Percentiles rank a stretch among this genome's conserved stretches.
Conservation (phyloP, 805 yeast species). For the Kregervanrija fluxuum region DNA sequence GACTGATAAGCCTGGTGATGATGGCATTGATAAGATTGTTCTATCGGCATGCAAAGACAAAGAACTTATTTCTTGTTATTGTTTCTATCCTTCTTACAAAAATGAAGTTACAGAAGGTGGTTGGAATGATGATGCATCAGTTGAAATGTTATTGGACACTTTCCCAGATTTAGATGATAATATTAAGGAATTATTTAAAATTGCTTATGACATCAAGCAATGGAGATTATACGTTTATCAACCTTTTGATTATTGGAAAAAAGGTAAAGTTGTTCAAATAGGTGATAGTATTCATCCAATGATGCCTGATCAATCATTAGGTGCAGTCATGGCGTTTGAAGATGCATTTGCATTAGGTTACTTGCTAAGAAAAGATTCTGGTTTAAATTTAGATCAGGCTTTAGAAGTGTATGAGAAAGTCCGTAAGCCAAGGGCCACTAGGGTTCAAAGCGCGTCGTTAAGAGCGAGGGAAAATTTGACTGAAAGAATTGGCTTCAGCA, state of each 20-base stretch:
- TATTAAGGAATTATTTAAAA: slow-evolving; percentile 17
- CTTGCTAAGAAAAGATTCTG: slow-evolving; percentile 23
- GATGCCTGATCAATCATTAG: slow-evolving; percentile 19
- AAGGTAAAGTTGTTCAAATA: slow-evolving; percentile 25
- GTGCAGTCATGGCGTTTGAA: slow-evolving; percentile 15
- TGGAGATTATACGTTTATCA: slow-evolving; percentile 24
- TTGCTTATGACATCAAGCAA: slow-evolving; percentile 23
- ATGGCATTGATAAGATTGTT: slow-evolving; percentile 20
- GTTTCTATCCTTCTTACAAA: slow-evolving; percentile 19
- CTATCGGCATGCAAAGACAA: slow-evolving; percentile 21
- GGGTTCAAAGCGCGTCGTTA: slow-evolving; percentile 26
- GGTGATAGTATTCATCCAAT: slow-evolving; percentile 33
- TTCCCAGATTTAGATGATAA: slow-evolving; percentile 18
- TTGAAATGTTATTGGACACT: slow-evolving; percentile 14
- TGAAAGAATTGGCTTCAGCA: too few relatives aligned
- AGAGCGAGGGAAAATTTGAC: slow-evolving; percentile 18
- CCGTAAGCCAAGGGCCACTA: slow-evolving; percentile 25
- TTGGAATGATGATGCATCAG: slow-evolving; percentile 20
- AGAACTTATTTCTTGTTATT: slow-evolving; percentile 21
- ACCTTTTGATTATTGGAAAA: slow-evolving; percentile 19
- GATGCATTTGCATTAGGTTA: slow-evolving; percentile 21
- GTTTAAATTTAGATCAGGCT: slow-evolving; percentile 18
- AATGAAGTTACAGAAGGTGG: slow-evolving; percentile 16
- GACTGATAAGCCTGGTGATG: slow-evolving; percentile 14
- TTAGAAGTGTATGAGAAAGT: slow-evolving; percentile 21